Base-by-base conservation (phyloP, 1,284 basidiomycete genomes). In the Lignosus rhinocerotis region DNA sequence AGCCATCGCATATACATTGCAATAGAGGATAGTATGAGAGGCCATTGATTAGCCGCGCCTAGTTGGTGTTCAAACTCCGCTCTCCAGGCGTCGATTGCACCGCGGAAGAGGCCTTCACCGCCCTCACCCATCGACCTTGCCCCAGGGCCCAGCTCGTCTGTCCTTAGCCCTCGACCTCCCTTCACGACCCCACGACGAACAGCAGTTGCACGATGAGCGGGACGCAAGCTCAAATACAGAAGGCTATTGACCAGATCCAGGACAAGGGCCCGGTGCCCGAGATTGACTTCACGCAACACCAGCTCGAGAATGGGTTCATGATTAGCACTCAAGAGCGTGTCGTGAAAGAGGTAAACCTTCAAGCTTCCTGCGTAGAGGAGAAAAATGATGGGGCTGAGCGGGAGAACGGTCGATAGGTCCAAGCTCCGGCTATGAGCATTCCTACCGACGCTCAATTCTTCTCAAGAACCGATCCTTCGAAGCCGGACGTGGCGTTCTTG, bases 401-500 rank as follows among this genome's bases (percentile, higher is more conserved):
- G 45, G 48, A 8, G 10, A 8, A 19, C 12, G 39, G 41, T 51
- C 49, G 59, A 42, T 69, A 96, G 90, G 93, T 96, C 7, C 94
- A 96, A 87, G 93, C 94, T 21, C 94, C 94, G 21, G 96, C 96
- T 53, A 96, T 97, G 88, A 83, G 82, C 64, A 84, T 90, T 56
- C 96, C 96, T 0, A 95, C 94, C 3, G 88, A 93, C 69, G 93
- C 92, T 62, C 94, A 99, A 74, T 98, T 98, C 83, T 96, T 88
- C 77, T 89, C 89, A 59, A 84, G 86, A 63, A 85, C 86, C 65
- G 92, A 95, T 76, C 85, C 84, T 49, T 82, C 87, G 38, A 96
- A 95, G 73, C 94, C 94, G n/a, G 93, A 98, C 75, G 84, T 98
- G 68, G 94, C 93, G 34, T 99, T 96, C 76, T 82, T 99, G 63